Evolutionary conservation across 2,329 filamentous ascomycete species (phyloP).

Genomic region (Hypoxylon sp.): DNA sequence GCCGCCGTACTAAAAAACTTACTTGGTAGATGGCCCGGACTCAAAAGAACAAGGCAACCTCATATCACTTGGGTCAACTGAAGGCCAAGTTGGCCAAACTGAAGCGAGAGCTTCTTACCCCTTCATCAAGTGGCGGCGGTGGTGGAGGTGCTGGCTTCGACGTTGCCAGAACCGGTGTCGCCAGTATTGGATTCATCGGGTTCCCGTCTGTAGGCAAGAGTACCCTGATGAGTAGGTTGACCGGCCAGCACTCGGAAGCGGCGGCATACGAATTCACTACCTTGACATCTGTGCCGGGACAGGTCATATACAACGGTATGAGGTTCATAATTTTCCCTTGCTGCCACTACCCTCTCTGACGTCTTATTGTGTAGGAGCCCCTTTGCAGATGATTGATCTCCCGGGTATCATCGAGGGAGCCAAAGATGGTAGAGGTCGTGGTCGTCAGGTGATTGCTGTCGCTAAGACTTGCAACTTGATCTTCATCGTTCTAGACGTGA

Average conservation of each 20-base stretch:
- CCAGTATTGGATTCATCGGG: conserved; percentile 96
- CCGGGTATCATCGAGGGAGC: conserved; percentile 99
- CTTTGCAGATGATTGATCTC: conserved; percentile 97
- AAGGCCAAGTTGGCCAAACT: conserved; percentile 99
- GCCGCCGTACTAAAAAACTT: conserved; percentile 38
- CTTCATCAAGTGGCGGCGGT: conserved; percentile 81
- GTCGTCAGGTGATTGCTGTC: conserved; percentile 97
- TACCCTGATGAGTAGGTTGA: conserved; percentile 94
- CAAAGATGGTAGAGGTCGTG: conserved; percentile 97
- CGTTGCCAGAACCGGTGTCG: conserved; percentile 96
- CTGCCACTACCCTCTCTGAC: conserved; percentile 32
- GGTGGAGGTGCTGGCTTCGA: conserved; percentile 93
- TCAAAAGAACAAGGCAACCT: conserved; percentile 97
- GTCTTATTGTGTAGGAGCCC: conserved; percentile 69
- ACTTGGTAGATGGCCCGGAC: conserved; percentile 84
- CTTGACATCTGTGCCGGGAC: conserved; percentile 94
- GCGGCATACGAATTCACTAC: conserved; percentile 99
- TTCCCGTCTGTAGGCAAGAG: conserved; percentile 99
- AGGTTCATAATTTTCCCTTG: conserved; percentile 21
- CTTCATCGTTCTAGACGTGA: conserved; percentile 98
- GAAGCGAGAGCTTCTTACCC: conserved; percentile 94
- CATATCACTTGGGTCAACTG: conserved; percentile 92
- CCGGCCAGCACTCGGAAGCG: conserved; percentile 95
- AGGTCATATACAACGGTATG: conserved; percentile 89
- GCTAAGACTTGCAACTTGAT: conserved; percentile 99